phyloP scores from a whole-genome alignment of 164 flowering plant species.

The Stephania japonica region DNA sequence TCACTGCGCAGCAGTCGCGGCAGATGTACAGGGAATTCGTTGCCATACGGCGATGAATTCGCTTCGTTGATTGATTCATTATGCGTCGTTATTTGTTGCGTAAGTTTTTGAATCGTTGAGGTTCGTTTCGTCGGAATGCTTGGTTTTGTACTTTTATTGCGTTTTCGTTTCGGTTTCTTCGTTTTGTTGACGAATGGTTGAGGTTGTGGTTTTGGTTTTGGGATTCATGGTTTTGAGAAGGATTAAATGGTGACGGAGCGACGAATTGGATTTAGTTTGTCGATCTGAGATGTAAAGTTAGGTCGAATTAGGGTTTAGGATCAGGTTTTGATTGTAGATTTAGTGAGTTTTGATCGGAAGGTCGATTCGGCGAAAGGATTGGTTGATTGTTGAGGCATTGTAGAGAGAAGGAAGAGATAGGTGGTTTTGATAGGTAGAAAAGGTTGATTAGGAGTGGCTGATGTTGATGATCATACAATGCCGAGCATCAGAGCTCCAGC shows the following conservation, averaged over 20 bases:
- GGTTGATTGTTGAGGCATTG: not conserved
- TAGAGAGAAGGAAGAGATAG: not conserved
- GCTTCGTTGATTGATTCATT: not conserved
- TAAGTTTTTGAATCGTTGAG: not conserved
- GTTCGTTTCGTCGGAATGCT: slow-evolving; percentile 5
- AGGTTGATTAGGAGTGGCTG: slow-evolving; percentile 9
- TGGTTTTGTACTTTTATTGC: not conserved
- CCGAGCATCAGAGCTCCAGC: slow-evolving; percentile 74
- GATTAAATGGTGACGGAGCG: not conserved
- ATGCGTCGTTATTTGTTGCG: slow-evolving; percentile 6
- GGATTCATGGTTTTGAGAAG: not conserved
- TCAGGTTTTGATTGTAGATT: slow-evolving; percentile 1
- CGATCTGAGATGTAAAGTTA: slow-evolving; percentile 3
- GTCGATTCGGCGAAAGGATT: not conserved
- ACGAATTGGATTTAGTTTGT: not conserved
- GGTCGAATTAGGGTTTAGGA: not conserved
- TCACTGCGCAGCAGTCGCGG: not conserved
- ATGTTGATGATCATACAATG: slow-evolving; percentile 40
- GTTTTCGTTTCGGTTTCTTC: not conserved
- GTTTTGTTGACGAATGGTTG: slow-evolving; percentile 1
- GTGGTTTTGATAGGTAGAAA: not conserved
- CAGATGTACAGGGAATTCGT: not conserved
- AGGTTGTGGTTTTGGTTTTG: not conserved
- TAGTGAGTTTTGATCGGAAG: not conserved
- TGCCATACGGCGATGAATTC: not conserved